Base-by-base conservation (phyloP, 2,329 filamentous ascomycete genomes). In the Penicillium sp. region DNA sequence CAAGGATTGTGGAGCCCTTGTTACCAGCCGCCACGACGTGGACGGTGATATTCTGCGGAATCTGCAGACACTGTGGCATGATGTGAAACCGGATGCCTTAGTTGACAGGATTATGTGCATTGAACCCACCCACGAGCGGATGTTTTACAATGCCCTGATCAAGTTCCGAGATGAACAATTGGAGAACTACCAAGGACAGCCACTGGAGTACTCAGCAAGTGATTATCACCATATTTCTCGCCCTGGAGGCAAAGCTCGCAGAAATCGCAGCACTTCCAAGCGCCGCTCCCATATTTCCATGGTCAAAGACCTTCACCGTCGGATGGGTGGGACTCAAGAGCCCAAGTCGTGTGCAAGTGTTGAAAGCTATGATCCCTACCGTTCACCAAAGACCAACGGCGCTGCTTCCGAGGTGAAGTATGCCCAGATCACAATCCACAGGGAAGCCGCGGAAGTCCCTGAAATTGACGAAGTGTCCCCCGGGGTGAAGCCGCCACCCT, bases 11-110 rank as follows among this genome's bases (percentile, higher is more conserved):
- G 81, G 81, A 18, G 77, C 80, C 64, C 82, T 83, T 31, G 77
- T 84, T 2, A 78, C 83, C 5, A 79, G 78, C 39, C 76, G 78
- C 30, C 79, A 83, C 9, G 87, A 91, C 16, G 84, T 97, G 47
- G 90, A 96, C 62, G 75, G 82, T 42, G 89, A 95, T 58, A 83
- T 96, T 25, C 73, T 97, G 44, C 84, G 91, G 38, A 92, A 95
- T 69, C 79, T 99, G 57, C 87, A 88, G 53, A 92, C 91, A 2
- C 81, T 97, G 63, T 97, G 91, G 92, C 92, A 97, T 74, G 88
- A 86, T 62, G 87, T 90, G 58, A 83, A 83, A 30, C 88, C 92
- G 60, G 82, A 87, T 25, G 81, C 86, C 16, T 74, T 97, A 20
- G 79, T 87, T 22, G 76, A 83, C 49, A 87, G 85, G 63, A 78